A percentile compares a stretch with the other conserved stretches of the same genome.
phyloP scores from a whole-genome alignment of 1,284 basidiomycete species.

The Papiliotrema fonsecae region DNA sequence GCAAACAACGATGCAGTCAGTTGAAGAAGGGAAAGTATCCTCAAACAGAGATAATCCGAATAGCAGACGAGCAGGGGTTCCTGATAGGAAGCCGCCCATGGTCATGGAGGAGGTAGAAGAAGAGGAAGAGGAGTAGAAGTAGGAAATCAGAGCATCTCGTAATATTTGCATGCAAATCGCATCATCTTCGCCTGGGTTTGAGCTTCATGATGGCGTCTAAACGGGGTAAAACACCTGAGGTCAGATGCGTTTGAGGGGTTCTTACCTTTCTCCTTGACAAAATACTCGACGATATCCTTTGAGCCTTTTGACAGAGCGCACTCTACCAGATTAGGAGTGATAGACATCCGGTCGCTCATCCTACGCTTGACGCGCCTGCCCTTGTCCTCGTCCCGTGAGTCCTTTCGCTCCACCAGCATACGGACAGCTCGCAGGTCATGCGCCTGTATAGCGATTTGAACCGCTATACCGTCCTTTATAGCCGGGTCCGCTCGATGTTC shows the following conservation, averaged over 20 bases:
- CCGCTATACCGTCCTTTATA: conserved; percentile 58
- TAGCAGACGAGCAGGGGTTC: conserved; percentile 9
- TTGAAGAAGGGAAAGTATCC: background rate
- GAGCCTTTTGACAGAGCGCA: conserved; percentile 49
- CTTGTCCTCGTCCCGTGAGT: background rate
- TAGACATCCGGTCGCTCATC: conserved; percentile 19
- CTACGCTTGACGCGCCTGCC: conserved; percentile 13
- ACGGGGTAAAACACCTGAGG: conserved; percentile 14
- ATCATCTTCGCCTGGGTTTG: background rate
- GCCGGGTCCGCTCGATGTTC: conserved; percentile 64
- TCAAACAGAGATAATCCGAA: background rate
- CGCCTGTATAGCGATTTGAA: conserved; percentile 65
- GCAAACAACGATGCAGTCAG: background rate
- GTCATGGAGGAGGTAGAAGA: conserved; percentile 28
- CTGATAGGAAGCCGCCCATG: conserved; percentile 15
- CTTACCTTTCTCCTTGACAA: conserved; percentile 65
- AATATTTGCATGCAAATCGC: too few species aligned
- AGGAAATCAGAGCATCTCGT: background rate
- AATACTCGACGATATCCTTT: conserved; percentile 65
- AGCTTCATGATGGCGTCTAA: conserved; percentile 5
- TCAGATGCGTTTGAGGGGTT: background rate
- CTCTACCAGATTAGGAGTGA: conserved; percentile 28
- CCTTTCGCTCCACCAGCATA: conserved; percentile 62
- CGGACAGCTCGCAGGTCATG: conserved; percentile 64
- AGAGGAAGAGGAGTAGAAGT: conserved; percentile 6